phyloP scores from a whole-genome alignment of 2,329 filamentous ascomycete genomes.

The Nectriaceae sp. region DNA sequence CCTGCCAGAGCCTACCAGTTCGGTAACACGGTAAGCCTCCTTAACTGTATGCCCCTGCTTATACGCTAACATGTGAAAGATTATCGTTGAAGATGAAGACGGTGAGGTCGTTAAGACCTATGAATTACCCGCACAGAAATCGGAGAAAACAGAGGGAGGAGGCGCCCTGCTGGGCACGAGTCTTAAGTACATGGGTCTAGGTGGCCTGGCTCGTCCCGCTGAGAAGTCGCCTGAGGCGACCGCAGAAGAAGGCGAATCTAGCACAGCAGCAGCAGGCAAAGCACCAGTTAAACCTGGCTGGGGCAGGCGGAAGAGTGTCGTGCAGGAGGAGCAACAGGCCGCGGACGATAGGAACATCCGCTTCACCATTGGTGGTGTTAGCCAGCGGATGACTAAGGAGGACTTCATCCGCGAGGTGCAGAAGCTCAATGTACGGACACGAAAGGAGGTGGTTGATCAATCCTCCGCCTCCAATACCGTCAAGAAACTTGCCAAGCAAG shows the following conservation, averaged over 20 bases:
- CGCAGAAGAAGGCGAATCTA: slow-evolving; percentile 33
- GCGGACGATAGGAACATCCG: slow-evolving; percentile 72
- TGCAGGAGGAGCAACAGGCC: slow-evolving; percentile 47
- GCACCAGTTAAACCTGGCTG: slow-evolving; percentile 50
- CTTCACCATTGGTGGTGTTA: slow-evolving; percentile 75
- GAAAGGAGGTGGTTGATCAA: slow-evolving; percentile 54
- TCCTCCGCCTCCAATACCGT: slow-evolving; percentile 50
- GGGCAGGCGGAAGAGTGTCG: slow-evolving; percentile 41
- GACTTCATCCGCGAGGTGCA: slow-evolving; percentile 78
- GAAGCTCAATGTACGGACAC: slow-evolving; percentile 68
- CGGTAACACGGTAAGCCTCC: slow-evolving; percentile 68
- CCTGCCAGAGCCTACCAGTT: slow-evolving; percentile 85
- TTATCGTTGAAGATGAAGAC: slow-evolving; percentile 85
- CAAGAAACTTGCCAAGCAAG: slow-evolving; percentile 52
- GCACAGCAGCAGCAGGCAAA: slow-evolving; percentile 37
- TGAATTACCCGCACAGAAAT: slow-evolving; percentile 64
- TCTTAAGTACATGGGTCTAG: slow-evolving; percentile 57
- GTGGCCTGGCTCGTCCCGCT: slow-evolving; percentile 42
- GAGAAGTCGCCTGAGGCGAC: slow-evolving; percentile 37
- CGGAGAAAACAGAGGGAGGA: slow-evolving; percentile 31
- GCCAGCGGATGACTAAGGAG: slow-evolving; percentile 74
- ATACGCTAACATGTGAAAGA: slow-evolving; percentile 49
- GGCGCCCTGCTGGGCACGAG: slow-evolving; percentile 44
- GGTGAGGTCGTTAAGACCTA: slow-evolving; percentile 87
- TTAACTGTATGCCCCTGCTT: background rate